Base-by-base conservation (phyloP, 371 early-diverging fungal genomes). In the Lichtheimia ornata region DNA sequence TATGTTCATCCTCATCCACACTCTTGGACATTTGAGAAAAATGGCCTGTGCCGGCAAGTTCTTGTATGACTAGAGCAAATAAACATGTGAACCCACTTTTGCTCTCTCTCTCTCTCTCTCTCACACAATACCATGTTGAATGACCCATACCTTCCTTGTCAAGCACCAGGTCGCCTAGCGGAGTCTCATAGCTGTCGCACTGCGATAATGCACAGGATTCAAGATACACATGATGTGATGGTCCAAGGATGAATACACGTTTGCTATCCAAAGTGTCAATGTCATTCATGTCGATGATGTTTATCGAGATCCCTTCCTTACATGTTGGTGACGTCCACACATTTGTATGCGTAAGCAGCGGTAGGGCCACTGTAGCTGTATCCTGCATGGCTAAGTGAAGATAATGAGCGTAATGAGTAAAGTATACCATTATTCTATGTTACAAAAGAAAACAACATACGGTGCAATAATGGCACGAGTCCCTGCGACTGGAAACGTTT, bases 1-100 rank as follows among this genome's bases (percentile, higher is more conserved):
- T 94, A 67, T 98, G 97, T 63, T 98, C 98, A 40, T 91, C 88
- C 70, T 96, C 93, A 62, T 98, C 98, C 2, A 78, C 83, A 13
- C 62, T 56, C 18, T 67, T 56, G 17, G 62, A 66, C 92, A 96
- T 90, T 50, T 61, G 68, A 2, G 62, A 53, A 72, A 95, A 97
- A 7, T 81, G 65, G 0, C 87, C 86, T 0, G 91, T 90, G 4
- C 79, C 68, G 42, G 72, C 41, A 4, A 94, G 81, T 35, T 79
- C 84, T 50, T 74, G 66, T 42, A 83, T 81, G 27, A 85, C 92
- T 91, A 20, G 47, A 13, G 18, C 52, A 50, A 5, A 54, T 20
- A 20, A 41, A 24, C 20, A 50, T 56, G 24, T 56, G 17, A 56
- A 43, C 49, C 30, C 13, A 22, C 22, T 22, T 22, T 22, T 22